Conservation (phyloP, 768 basidiomycete genomes). For the Trametes maxima region DNA sequence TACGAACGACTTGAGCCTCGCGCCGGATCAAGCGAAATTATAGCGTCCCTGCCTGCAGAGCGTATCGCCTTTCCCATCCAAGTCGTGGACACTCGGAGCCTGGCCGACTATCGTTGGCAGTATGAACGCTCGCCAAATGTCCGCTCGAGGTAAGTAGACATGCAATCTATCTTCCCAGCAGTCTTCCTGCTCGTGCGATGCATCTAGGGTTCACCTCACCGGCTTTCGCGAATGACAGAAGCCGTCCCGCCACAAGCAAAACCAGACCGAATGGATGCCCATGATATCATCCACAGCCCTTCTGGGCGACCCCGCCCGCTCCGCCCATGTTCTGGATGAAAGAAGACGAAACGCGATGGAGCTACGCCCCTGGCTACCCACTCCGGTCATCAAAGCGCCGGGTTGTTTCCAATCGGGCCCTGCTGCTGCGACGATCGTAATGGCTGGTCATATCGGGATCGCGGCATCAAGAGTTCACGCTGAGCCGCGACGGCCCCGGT, state of each 20-base stretch:
- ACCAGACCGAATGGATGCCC: not conserved
- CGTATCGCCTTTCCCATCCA: too few relatives aligned
- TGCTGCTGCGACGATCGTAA: slow-evolving; percentile 10
- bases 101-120: too few relatives aligned
- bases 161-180: too few relatives aligned
- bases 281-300: not conserved
- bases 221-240: not conserved
- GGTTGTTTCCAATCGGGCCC: slow-evolving; percentile 4
- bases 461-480: not conserved
- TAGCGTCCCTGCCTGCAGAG: too few relatives aligned
- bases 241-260: not conserved
- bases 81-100: too few relatives aligned
- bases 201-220: not conserved
- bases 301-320: not conserved
- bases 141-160: too few relatives aligned
- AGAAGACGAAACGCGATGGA: slow-evolving; percentile 4
- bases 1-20: not conserved
- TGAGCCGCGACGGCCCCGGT: not conserved
- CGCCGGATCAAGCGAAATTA: too few relatives aligned
- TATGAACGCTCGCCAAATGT: too few relatives aligned
- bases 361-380: not conserved
- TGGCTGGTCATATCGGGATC: not conserved
- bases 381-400: slow-evolving; percentile 15
- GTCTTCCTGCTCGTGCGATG: too few relatives aligned
- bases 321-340: not conserved